A percentile compares a stretch with the other conserved stretches of the same genome.
Evolutionary conservation across 805 yeast genomes (phyloP).

Genomic region (Spathaspora boniae): DNA sequence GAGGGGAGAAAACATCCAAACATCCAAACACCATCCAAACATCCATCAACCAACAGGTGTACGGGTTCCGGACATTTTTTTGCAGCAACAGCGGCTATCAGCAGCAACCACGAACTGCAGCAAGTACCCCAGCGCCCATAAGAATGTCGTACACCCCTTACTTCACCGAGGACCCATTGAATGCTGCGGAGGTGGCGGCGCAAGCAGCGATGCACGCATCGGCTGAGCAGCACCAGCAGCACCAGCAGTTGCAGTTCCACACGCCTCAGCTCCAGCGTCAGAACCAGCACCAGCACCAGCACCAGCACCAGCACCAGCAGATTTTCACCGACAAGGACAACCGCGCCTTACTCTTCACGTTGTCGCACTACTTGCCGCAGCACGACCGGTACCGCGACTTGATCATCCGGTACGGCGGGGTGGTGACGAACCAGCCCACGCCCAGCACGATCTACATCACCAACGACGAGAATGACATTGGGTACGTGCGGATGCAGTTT

Average conservation of each 20-base stretch:
- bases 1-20: constrained; percentile 1
- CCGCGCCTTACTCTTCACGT: constrained; percentile 14
- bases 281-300: neutral
- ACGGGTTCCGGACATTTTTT: neutral
- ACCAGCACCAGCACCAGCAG: too few species aligned
- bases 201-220: constrained; percentile 9
- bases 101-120: neutral
- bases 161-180: too few species aligned
- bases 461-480: constrained; percentile 6
- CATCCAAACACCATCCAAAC: constrained; percentile 5
- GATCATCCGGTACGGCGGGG: constrained; percentile 20
- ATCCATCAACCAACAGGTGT: neutral
- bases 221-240: constrained; percentile 5
- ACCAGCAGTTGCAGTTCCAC: constrained; percentile 6
- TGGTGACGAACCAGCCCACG: constrained; percentile 12
- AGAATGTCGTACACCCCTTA: constrained; percentile 2
- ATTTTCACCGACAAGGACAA: constrained; percentile 11
- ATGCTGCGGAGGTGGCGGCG: constrained; percentile 9
- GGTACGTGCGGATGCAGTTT: constrained; percentile 9
- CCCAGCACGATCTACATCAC: constrained; percentile 7
- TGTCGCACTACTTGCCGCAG: constrained; percentile 14
- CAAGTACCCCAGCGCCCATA: too few species aligned
- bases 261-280: constrained; percentile 2
- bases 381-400: constrained; percentile 12
- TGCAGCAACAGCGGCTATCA: constrained; percentile 3